Base-by-base conservation (phyloP, 176 grass and related monocot species). In the Carex kokanica region DNA sequence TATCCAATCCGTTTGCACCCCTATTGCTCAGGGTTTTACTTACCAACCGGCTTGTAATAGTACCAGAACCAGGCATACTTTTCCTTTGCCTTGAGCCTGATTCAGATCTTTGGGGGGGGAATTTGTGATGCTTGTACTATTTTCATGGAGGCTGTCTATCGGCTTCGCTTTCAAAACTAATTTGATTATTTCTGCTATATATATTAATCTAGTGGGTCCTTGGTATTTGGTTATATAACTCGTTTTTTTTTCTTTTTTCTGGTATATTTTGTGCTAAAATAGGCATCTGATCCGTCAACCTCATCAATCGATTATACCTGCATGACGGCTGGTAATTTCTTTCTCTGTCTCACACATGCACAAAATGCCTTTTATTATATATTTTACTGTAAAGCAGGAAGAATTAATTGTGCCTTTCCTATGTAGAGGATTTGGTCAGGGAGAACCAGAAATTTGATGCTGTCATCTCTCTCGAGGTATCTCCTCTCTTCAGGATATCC, bases 381-480 rank as follows among this genome's bases (percentile, higher is more conserved):
- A 69, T 63, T 83, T 27, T 49, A 14, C 21, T 40, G 11, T n/a
- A 29, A 49, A 24, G 12, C 71, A 27, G 41, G 49, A 49, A 88
- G 0, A 21, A 87, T 66, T 88, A 86, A 47, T 88, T 92, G 20
- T 55, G n/a, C n/a, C 15, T 54, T 75, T 51, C 62, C 32, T 65
- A 15, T 83, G 68, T 87, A 98, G 95, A 98, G 91, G 90, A 93
- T 80, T 87, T 98, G 83, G 95, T 95, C 65, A 90, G 90, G 73
- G 86, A 89, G 84, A 90, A 94, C 27, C 90, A 84, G 54, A 86
- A 95, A 80, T 98, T 93, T 85, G 91, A 98, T 95, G 91, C 95
- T 81, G 92, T 93, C 62, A 93, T 98, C 91, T 86, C 92, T 87
- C 92, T 98, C 52, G 91, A 95, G 95, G 95, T 93, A 75, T 77